Evolutionary conservation across 2,329 filamentous ascomycete genomes (phyloP).

Genomic region (Cladosporium sp.): DNA sequence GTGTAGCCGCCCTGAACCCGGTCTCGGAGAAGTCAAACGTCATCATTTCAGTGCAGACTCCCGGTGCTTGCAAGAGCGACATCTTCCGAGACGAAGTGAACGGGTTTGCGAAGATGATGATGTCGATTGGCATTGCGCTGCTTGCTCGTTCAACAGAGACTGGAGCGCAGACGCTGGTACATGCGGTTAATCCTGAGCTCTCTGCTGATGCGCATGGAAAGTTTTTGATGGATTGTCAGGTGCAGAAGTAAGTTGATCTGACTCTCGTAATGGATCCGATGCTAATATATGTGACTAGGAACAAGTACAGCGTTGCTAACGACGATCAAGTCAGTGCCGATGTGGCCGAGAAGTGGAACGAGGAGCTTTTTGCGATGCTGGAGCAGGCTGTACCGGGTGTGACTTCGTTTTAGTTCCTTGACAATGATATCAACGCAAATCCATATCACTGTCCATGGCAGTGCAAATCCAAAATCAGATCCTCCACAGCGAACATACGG

Average conservation of each 20-base stretch:
- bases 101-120: not conserved
- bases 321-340: conserved; percentile 7
- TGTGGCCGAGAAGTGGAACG: conserved; percentile 30
- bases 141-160: conserved; percentile 31
- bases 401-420: not conserved
- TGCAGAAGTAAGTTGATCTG: conserved; percentile 18
- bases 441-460: too few species aligned
- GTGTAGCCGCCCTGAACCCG: conserved; percentile 16
- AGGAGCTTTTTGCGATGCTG: conserved; percentile 32
- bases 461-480: too few species aligned
- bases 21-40: conserved; percentile 25
- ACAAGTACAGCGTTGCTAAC: conserved; percentile 6
- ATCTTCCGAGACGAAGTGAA: conserved; percentile 24
- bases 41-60: conserved; percentile 32
- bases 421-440: too few species aligned
- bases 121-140: not conserved
- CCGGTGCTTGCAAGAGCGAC: conserved; percentile 31
- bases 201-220: conserved; percentile 33
- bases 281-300: not conserved
- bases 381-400: conserved; percentile 19
- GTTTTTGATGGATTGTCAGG: conserved; percentile 33
- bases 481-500: too few species aligned
- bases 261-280: conserved; percentile 3
- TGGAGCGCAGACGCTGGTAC: conserved; percentile 34
- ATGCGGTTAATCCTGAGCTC: conserved; percentile 26